These are phyloP conservation scores for Yamadazyma ubonensis DNA, from an alignment of 805 yeast species.

Conservation along the genomic window DNA sequence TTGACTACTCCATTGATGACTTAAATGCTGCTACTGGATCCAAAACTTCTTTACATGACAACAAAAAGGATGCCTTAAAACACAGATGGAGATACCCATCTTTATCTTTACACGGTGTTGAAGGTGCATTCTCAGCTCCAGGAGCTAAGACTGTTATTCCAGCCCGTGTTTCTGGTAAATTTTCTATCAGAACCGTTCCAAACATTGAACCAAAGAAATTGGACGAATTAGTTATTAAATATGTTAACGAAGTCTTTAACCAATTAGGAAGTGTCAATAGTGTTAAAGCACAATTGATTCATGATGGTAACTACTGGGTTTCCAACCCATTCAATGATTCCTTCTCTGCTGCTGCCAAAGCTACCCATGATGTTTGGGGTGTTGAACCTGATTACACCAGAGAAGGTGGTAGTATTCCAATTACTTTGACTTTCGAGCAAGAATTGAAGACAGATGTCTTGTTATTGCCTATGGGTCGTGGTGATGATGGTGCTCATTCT, in stretches of 20 bases:
- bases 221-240: slow-evolving; percentile 72
- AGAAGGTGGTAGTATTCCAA: slow-evolving; percentile 99
- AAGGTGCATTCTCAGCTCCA: slow-evolving; percentile 91
- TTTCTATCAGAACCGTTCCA: slow-evolving; percentile 96
- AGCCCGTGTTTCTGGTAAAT: slow-evolving; percentile 89
- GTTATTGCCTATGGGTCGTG: slow-evolving; percentile 95
- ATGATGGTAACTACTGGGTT: slow-evolving; percentile 96
- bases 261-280: slow-evolving; percentile 76
- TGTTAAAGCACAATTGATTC: slow-evolving; percentile 70
- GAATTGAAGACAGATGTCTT: slow-evolving; percentile 81
- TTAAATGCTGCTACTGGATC: slow-evolving; percentile 89
- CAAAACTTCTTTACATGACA: slow-evolving; percentile 71
- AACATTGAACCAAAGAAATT: slow-evolving; percentile 79
- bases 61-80: slow-evolving; percentile 84
- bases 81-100: slow-evolving; percentile 99
- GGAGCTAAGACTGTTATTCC: slow-evolving; percentile 99
- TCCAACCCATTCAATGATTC: slow-evolving; percentile 90
- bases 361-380: slow-evolving; percentile 93
- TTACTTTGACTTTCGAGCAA: slow-evolving; percentile 90
- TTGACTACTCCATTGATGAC: slow-evolving; percentile 82
- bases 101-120: slow-evolving; percentile 92
- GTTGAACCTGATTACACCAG: slow-evolving; percentile 95
- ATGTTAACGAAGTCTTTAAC: slow-evolving; percentile 64
- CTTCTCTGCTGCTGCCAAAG: slow-evolving; percentile 91
- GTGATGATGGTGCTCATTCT: slow-evolving; percentile 99